These are phyloP conservation scores for Fusarium napiforme DNA, from an alignment of 2,329 filamentous ascomycete species.

Conservation along the genomic window DNA sequence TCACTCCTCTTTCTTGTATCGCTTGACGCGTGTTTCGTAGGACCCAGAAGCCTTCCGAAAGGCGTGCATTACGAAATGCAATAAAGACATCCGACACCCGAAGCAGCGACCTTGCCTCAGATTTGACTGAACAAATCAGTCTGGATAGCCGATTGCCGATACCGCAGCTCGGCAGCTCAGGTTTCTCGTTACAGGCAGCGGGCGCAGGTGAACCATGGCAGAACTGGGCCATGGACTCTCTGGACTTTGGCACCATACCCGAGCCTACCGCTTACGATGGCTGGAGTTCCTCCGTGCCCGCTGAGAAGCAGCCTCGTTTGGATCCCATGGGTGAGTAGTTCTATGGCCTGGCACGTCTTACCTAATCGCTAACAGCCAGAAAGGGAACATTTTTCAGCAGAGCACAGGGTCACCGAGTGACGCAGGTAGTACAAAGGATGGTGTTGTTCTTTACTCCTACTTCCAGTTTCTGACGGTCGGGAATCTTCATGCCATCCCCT, in stretches of 20 bases:
- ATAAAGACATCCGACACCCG: neutral
- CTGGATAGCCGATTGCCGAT: neutral
- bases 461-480: neutral
- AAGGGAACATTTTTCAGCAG: neutral
- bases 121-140: rapidly evolving
- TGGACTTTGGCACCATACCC: neutral
- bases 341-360: rapidly evolving
- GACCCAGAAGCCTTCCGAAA: neutral
- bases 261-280: neutral
- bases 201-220: neutral
- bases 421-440: neutral
- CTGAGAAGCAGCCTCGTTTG: neutral
- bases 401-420: neutral
- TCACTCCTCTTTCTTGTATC: rapidly evolving
- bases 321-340: neutral
- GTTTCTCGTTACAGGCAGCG: neutral
- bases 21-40: neutral
- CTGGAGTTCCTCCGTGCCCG: neutral
- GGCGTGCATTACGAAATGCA: neutral
- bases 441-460: neutral
- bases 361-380: rapidly evolving
- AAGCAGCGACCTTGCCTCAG: neutral
- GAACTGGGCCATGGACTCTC: neutral
- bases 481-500: neutral
- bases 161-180: neutral